Evolutionary conservation across 2,329 filamentous ascomycete species (phyloP), one percentile per base, ranked within the genome.

Genomic region (Claviceps pusilla): DNA sequence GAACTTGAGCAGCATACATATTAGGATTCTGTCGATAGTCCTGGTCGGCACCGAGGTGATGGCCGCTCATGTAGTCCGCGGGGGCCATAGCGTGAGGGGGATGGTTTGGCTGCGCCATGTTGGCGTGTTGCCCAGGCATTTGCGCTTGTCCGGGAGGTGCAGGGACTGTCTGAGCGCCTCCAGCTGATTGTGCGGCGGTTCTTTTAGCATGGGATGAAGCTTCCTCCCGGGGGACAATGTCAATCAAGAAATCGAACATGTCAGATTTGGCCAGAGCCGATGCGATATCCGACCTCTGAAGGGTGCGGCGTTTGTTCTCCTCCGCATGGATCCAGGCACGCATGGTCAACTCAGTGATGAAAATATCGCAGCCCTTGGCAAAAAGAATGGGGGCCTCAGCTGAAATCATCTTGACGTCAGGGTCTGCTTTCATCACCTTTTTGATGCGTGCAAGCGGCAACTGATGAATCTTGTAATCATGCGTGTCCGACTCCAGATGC

Each of bases 221-320:
- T 69, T 98, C 93, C 69, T 98, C 93, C 52, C 93, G 84, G 3
- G 93, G 93, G 6, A 98, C 93, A 58, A 98, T 98, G 66, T 98
- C 93, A 67, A 98, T 98, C 56, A 98, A 77, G 72, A 98, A 98
- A 73, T 98, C 93, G 69, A 98, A 98, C 93, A 98, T 98, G 73
- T 98, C 93, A 28, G 89, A 96, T 72, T 98, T 98, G 57, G 89
- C 87, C 29, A 98, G 77, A 14, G 93, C 93, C 11, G 89, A 94
- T 28, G 93, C 93, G 67, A 98, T 98, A 65, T 98, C 93, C 55
- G 89, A 95, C 51, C 93, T 83, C 71, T 98, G 93, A 45, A 98
- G 76, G 1, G 93, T 98, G 47, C 93, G 84, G 35, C 93, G 82
- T 76, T 98, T 98, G 74, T 98, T 98, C 71, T 98, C 93, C 67